These are phyloP conservation scores for Dendrobium officinale DNA, from an alignment of 106 monocot genomes.

Conservation along the genomic window DNA sequence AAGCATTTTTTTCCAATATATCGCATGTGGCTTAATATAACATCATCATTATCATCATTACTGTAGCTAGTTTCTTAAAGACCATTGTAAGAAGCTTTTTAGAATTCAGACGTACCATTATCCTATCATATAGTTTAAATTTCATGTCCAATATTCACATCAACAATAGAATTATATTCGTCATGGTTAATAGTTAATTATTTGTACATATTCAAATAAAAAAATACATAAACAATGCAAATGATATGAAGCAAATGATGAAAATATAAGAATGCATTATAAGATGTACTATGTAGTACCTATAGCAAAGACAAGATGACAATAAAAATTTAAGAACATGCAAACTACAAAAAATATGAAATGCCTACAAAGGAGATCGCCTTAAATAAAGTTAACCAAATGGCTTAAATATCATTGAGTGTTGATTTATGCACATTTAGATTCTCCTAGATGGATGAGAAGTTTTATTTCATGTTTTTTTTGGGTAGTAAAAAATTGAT, in stretches of 20 bases:
- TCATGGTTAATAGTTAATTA: background rate
- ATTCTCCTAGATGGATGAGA: no score
- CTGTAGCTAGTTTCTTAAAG: background rate
- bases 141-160: background rate
- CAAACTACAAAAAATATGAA: no score
- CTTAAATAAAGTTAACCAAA: no score
- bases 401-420: no score
- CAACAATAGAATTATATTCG: background rate
- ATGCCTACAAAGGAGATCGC: no score
- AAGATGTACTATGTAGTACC: no score
- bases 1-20: background rate
- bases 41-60: background rate
- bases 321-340: no score
- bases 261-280: background rate
- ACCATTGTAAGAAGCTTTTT: background rate
- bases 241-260: background rate
- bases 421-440: no score
- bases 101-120: background rate
- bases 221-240: background rate
- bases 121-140: background rate
- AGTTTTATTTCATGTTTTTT: no score
- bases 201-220: background rate
- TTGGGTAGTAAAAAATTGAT: no score
- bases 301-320: no score
- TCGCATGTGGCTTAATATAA: background rate